Conservation (phyloP, 75 land plant genomes). For the Pinus albicaulis region DNA sequence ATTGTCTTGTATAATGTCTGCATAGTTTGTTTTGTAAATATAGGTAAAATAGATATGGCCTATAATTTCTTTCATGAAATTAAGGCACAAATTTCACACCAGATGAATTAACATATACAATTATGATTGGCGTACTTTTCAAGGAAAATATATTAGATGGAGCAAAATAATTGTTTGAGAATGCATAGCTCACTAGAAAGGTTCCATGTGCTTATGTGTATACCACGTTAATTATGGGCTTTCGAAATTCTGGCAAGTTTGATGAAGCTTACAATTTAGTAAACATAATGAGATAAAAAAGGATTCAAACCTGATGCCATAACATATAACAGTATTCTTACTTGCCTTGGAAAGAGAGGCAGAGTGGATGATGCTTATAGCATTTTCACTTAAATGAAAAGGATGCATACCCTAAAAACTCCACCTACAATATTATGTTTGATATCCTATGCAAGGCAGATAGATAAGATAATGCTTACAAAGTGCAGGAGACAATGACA, state of each 20-base stretch:
- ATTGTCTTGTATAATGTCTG: slow-evolving; percentile 76
- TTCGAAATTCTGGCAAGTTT: slow-evolving; percentile 76
- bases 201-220: slow-evolving; percentile 74
- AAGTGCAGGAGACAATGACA: slow-evolving; percentile 51
- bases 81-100: slow-evolving; percentile 57
- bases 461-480: slow-evolving; percentile 49
- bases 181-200: slow-evolving; percentile 51
- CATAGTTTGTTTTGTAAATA: slow-evolving; percentile 79
- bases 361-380: slow-evolving; percentile 49
- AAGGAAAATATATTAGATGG: slow-evolving; percentile 49
- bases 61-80: slow-evolving; percentile 77
- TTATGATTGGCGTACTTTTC: slow-evolving; percentile 70
- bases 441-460: slow-evolving; percentile 64
- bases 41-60: slow-evolving; percentile 77
- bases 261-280: slow-evolving; percentile 66
- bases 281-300: slow-evolving; percentile 57
- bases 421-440: slow-evolving; percentile 70
- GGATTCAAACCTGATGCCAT: slow-evolving; percentile 74
- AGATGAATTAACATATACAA: slow-evolving; percentile 75
- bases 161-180: slow-evolving; percentile 63
- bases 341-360: slow-evolving; percentile 61
- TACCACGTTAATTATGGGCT: slow-evolving; percentile 87
- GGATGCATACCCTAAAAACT: slow-evolving; percentile 59
- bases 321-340: slow-evolving; percentile 60
- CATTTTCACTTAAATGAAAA: slow-evolving; percentile 61